Conservation (phyloP, 2,329 filamentous ascomycete genomes). For the Lojkania enalia region DNA sequence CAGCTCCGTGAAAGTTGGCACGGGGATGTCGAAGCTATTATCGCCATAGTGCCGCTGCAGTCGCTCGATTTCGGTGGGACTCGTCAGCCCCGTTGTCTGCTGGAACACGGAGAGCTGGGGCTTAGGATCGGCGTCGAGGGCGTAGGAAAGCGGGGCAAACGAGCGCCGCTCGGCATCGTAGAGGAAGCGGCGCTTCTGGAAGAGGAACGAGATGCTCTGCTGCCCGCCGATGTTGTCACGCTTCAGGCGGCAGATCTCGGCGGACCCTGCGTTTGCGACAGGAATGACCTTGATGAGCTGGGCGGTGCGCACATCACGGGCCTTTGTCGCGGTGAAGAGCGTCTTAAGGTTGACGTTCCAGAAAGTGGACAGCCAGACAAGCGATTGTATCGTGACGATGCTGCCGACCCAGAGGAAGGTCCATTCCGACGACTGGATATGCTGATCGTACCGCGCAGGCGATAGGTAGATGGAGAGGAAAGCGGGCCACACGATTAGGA, state of each 20-base stretch:
- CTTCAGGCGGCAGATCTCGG: slow-evolving; percentile 83
- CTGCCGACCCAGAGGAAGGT: slow-evolving; percentile 91
- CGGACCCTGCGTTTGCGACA: slow-evolving; percentile 80
- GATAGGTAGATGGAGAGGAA: slow-evolving; percentile 89
- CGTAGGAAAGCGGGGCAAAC: slow-evolving; percentile 83
- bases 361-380: slow-evolving; percentile 94
- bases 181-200: slow-evolving; percentile 96
- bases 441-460: slow-evolving; percentile 80
- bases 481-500: slow-evolving; percentile 85
- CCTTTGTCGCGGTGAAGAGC: slow-evolving; percentile 76
- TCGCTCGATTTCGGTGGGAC: slow-evolving; percentile 73
- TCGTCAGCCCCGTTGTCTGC: slow-evolving; percentile 72
- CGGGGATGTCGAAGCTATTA: slow-evolving; percentile 97
- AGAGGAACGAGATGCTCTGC: slow-evolving; percentile 82
- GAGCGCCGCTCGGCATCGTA: slow-evolving; percentile 71
- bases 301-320: slow-evolving; percentile 71
- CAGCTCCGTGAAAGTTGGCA: slow-evolving; percentile 91
- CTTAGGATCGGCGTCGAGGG: slow-evolving; percentile 83
- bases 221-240: slow-evolving; percentile 77
- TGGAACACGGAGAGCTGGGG: slow-evolving; percentile 79
- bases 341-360: slow-evolving; percentile 91
- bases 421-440: slow-evolving; percentile 96
- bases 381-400: slow-evolving; percentile 84
- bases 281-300: slow-evolving; percentile 91
- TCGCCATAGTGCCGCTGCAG: slow-evolving; percentile 91